These are phyloP conservation scores for Strobilomyces echinocephalus DNA, from an alignment of 768 basidiomycete species.

Conservation along the genomic window DNA sequence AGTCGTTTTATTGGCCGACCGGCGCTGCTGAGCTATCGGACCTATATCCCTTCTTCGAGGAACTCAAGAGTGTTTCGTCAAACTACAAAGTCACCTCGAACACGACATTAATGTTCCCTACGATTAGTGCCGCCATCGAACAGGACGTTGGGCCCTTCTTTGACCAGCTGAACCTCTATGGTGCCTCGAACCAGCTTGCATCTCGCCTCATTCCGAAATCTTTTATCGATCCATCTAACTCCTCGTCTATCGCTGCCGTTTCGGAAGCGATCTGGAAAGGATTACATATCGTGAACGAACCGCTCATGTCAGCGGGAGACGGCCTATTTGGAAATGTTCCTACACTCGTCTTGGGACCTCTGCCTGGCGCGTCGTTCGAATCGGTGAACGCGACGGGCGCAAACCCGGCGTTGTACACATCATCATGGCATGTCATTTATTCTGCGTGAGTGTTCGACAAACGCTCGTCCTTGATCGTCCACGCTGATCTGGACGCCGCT, in stretches of 20 bases:
- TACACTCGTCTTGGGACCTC: not conserved
- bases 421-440: constrained; percentile 13
- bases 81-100: constrained; percentile 17
- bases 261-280: constrained; percentile 19
- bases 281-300: constrained; percentile 8
- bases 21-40: not conserved
- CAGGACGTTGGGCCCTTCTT: constrained; percentile 9
- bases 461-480: not conserved
- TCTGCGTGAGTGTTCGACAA: constrained; percentile 5
- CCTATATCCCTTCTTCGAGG: constrained; percentile 17
- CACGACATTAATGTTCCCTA: constrained; percentile 14
- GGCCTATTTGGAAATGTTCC: constrained; percentile 1
- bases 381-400: constrained; percentile 10
- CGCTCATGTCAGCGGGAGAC: not conserved
- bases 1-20: constrained; percentile 17
- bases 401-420: constrained; percentile 15
- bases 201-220: constrained; percentile 21
- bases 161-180: constrained; percentile 11
- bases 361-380: constrained; percentile 5
- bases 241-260: constrained; percentile 13
- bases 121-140: constrained; percentile 6
- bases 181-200: constrained; percentile 11
- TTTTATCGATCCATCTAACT: constrained; percentile 9
- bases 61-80: constrained; percentile 8
- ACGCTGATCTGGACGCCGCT: not conserved